Base-by-base conservation (phyloP, 2,329 filamentous ascomycete species). In the Colletotrichum nymphaeae region DNA sequence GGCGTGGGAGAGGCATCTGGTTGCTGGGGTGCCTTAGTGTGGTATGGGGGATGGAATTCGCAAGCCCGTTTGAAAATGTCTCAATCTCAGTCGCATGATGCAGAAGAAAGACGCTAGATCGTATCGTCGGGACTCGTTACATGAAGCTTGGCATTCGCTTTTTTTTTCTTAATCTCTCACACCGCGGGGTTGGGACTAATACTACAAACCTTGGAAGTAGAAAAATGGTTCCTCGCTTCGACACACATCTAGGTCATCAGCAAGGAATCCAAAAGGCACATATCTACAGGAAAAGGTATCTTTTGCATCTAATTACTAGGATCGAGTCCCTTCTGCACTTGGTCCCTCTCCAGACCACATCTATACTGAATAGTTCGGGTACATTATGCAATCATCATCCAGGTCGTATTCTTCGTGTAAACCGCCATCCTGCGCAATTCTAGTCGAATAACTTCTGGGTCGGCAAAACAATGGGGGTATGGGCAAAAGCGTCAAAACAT, bases 401-500 rank as follows among this genome's bases (percentile, higher is more conserved):
- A 72, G 63, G 72, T 74, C 72, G 63, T 74, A 67, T 65, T 72
- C 72, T 72, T 72, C 69, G 69, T 72, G 63, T 72, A 72, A 72
- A 74, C 67, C 68, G 46, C 69, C 69, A 67, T 67, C 67, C 58
- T 56, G 67, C 58, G 71, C 67, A 72, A 32, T 67, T 67, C 63
- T 67, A 46, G 42, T 56, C 56, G 30, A 52, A 72, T 67, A 49
- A 32, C 42, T 24, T 73, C 67, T 49, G 19, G 28, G 56, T 52
- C 46, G 71, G 67, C 71, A 58, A 63, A 71, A 62, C 32, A 71
- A 71, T 73, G 32, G 71, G 67, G 71, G 71, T 73, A 73, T 73
- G 67, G 69, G 67, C 62, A 66, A 73, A 71, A 71, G 42, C 59
- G 59, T 69, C 70, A 71, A 73, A 65, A 58, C 63, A 63, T 62